Evolutionary conservation across 306 rosid genomes (phyloP).

Genomic region (Luffa acutangula): DNA sequence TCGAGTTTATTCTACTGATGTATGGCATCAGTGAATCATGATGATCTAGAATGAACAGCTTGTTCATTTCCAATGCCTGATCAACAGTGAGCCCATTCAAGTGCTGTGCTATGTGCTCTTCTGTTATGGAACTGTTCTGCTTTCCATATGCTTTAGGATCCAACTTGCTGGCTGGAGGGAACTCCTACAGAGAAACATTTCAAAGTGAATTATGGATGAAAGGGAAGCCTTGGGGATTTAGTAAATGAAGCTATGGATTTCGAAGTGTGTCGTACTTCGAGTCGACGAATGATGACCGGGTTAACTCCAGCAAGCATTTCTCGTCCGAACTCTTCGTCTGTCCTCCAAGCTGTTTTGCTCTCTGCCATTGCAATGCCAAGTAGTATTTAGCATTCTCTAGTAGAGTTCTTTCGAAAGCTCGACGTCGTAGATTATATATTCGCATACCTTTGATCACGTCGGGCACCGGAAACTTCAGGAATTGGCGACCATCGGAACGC

Average conservation of each 20-base stretch:
- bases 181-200: conserved; percentile 35
- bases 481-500: conserved; percentile 71
- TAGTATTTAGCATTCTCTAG: neutral
- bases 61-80: conserved; percentile 59
- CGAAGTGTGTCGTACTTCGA: conserved; percentile 31
- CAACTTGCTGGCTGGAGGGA: conserved; percentile 77
- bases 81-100: conserved; percentile 52
- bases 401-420: neutral
- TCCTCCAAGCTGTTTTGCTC: conserved; percentile 75
- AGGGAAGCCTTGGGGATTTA: neutral
- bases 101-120: conserved; percentile 37
- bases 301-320: conserved; percentile 97
- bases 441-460: conserved; percentile 64
- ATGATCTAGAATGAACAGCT: conserved; percentile 68
- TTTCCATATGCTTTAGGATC: conserved; percentile 50
- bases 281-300: conserved; percentile 70
- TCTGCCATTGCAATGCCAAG: conserved; percentile 23
- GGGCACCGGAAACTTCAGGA: conserved; percentile 77
- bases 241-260: neutral
- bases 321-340: conserved; percentile 78
- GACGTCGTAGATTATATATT: neutral
- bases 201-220: neutral
- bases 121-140: conserved; percentile 58
- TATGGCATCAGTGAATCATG: conserved; percentile 79
- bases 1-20: conserved; percentile 68